phyloP scores from a whole-genome alignment of 2,329 filamentous ascomycete species.

The Macroventuria anomochaeta region DNA sequence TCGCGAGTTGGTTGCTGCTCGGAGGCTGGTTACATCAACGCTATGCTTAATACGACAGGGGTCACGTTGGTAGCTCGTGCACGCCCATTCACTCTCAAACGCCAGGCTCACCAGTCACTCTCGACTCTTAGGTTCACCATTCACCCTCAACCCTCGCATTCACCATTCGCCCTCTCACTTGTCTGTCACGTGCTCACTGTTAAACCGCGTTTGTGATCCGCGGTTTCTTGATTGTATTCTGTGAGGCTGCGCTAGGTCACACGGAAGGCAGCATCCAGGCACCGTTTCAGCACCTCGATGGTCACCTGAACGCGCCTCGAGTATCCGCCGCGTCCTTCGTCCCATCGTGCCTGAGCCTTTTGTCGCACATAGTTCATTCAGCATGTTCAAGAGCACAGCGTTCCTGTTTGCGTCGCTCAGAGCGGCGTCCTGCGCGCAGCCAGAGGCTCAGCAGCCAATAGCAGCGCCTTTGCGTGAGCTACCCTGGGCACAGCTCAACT shows the following conservation, averaged over 20 bases:
- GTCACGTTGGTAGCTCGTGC: conserved; percentile 16
- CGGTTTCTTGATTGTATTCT: not conserved
- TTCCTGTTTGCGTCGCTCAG: conserved; percentile 33
- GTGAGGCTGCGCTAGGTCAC: not conserved
- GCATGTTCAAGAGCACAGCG: conserved; percentile 25
- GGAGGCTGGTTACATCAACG: conserved; percentile 17
- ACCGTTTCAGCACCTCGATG: conserved; percentile 25
- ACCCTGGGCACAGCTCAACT: conserved; percentile 93
- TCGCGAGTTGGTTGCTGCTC: conserved; percentile 8
- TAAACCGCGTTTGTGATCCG: not conserved
- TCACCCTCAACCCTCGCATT: not conserved
- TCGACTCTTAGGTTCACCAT: too few relatives aligned
- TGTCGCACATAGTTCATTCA: conserved; percentile 10
- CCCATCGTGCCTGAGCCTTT: not conserved
- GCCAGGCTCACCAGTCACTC: not conserved
- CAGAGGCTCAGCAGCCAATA: conserved; percentile 77
- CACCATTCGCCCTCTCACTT: not conserved
- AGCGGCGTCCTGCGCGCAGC: conserved; percentile 68
- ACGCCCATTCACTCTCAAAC: conserved; percentile 8
- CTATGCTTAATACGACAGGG: conserved; percentile 14
- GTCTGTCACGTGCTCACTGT: not conserved
- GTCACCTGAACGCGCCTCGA: conserved; percentile 20
- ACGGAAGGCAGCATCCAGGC: conserved; percentile 10
- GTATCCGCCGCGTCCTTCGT: conserved; percentile 10
- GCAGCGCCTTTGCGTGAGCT: conserved; percentile 82